Percentiles rank a stretch among this genome's conserved stretches.
These are phyloP conservation scores for Pyronema domesticum DNA, from an alignment of 495 filamentous ascomycete species.

Conservation along the genomic window DNA sequence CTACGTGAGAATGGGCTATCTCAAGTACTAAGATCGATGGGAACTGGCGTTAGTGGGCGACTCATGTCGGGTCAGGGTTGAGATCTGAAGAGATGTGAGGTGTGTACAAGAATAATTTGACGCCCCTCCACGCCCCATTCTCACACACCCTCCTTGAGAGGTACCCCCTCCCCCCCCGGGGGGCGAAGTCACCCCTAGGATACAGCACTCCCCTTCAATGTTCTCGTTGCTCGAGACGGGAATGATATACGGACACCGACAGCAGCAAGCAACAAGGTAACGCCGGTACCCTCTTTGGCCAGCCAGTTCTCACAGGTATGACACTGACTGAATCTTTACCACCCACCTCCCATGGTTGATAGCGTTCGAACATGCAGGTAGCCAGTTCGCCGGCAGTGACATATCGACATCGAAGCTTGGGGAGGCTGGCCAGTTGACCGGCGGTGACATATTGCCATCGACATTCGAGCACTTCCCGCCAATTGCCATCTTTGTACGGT, in stretches of 20 bases:
- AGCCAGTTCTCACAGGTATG: too few relatives aligned
- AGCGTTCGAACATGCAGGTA: slow-evolving; percentile 1
- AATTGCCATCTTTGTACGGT: background rate
- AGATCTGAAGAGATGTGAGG: background rate
- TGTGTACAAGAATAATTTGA: background rate
- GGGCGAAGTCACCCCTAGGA: too few relatives aligned
- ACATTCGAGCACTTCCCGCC: background rate
- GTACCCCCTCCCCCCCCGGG: too few relatives aligned
- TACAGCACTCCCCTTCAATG: too few relatives aligned
- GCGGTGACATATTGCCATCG: slow-evolving; percentile 5
- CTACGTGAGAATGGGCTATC: background rate
- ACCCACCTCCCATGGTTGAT: background rate
- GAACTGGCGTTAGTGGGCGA: background rate
- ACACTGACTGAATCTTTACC: too few relatives aligned
- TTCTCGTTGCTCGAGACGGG: background rate
- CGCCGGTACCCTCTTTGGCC: too few relatives aligned
- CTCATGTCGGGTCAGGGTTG: background rate
- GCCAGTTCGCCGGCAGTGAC: slow-evolving; percentile 1
- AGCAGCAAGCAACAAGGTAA: background rate
- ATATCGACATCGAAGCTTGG: background rate
- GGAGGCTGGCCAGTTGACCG: background rate
- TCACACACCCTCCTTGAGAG: too few relatives aligned
- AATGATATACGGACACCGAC: slow-evolving; percentile 4
- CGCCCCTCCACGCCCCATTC: background rate
- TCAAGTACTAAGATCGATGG: background rate